Evolutionary conservation across 106 monocot genomes (phyloP), one percentile per base, ranked within the genome.

Genomic region (Acanthochlamys bracteata): DNA sequence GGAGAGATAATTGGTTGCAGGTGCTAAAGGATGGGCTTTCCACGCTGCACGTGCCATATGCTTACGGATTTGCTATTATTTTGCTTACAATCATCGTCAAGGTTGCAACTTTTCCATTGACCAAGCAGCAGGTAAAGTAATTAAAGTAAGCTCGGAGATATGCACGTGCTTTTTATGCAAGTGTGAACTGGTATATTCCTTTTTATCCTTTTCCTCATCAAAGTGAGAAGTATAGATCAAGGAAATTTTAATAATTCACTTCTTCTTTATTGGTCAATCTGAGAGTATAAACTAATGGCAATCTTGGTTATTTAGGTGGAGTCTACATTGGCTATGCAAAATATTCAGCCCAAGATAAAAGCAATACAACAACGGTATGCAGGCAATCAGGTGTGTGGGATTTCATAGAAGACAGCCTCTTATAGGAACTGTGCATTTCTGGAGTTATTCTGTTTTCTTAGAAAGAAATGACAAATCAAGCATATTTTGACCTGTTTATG

Each of bases 11-110:
- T 55, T 61, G 66, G 25, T 16, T 78, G 51, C 80, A 98, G 96
- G 81, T 98, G 52, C 70, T 98, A 15, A 98, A 91, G 71, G 88
- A 91, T 65, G 82, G 82, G 19, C 80, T 98, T 67, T 33, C 82
- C 41, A 66, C 88, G 70, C 52, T 98, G 41, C 96, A 98, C 64
- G 61, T 88, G 25, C 88, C 96, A 40, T 98, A 98, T 75, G 55
- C 91, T 3, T 98, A 98, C 73, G 96, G 96, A 42, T 98, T 91
- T 69, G 96, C 96, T 55, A 98, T 98, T 46, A 98, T 98, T 56
- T 74, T 98, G 61, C 88, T 98, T 42, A 98, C 96, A 23, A 63
- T 98, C 47, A 76, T 91, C 24, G 96, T 98, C 24, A 98, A 98
- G 74, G 68, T 77, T 25, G 76, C 82, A 62, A 98, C 96, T 12